Conservation (phyloP, 352 stramenopile species). For the Phytophthora parvispora region DNA sequence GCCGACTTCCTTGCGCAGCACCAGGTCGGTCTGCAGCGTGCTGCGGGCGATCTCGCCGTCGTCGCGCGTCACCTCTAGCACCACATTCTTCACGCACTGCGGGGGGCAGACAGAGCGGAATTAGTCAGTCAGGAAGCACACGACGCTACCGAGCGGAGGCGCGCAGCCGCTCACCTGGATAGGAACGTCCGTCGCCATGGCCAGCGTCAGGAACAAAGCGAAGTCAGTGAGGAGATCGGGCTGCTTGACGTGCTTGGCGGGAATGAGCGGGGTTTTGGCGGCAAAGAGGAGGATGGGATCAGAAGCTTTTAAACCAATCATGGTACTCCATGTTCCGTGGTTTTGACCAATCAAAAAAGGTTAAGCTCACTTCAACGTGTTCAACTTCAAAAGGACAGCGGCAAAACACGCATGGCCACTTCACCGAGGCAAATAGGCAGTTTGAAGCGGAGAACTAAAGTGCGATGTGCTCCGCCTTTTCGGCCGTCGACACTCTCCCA, state of each 20-base stretch:
- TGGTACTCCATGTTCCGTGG: not conserved
- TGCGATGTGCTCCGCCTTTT: not conserved
- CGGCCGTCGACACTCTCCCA: not conserved
- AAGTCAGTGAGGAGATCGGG: constrained; percentile 7
- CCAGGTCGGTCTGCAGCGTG: constrained; percentile 50
- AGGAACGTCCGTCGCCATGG: constrained; percentile 36
- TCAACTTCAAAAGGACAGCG: constrained; percentile 22
- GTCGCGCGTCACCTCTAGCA: constrained; percentile 59
- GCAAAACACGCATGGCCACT: constrained; percentile 8
- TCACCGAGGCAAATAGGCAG: not conserved
- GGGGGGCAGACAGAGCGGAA: not conserved
- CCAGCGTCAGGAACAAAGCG: constrained; percentile 14
- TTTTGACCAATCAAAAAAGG: constrained; percentile 24
- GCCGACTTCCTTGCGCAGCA: constrained; percentile 83
- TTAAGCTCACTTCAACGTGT: constrained; percentile 33
- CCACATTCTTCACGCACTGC: constrained; percentile 67
- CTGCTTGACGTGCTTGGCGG: constrained; percentile 30
- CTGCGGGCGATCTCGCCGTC: constrained; percentile 50
- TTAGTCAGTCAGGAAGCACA: too few relatives aligned
- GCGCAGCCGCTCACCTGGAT: constrained; percentile 31
- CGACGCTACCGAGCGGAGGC: too few relatives aligned
- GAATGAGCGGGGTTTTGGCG: constrained; percentile 42
- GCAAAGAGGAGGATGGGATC: constrained; percentile 40
- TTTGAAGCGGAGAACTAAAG: constrained; percentile 1
- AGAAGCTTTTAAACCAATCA: constrained; percentile 27